Evolutionary conservation across 805 yeast species (phyloP), one percentile per base, ranked within the genome.

Genomic region (Candida schatavii): DNA sequence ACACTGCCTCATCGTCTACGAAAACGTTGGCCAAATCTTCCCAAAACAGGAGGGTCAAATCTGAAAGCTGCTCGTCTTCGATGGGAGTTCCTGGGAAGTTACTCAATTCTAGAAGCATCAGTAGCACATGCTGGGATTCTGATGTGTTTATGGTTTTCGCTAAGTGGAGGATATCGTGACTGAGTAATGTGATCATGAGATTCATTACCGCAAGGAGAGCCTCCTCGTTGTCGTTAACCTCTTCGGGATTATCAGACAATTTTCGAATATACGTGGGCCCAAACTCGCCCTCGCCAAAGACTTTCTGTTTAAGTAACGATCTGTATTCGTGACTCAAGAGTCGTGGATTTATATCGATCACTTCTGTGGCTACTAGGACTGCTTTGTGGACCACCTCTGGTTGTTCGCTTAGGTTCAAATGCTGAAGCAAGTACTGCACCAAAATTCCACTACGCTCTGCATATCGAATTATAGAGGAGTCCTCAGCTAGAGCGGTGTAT

Each of bases 1-100:
- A 29, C 3, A 23, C 20, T 49, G 72, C 77, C 26, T 62, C 62
- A 46, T 80, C 83, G 49, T 72, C 79, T 29, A 67, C 57, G 46
- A 75, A 78, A 1, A 72, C 64, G 43, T 83, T 88, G 5, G 81
- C 75, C 25, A 84, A 61, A 41, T 80, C 82, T 37, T 75, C 71
- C 95, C 95, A 86, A 53, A 85, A 83, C 26, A 78, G 76, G 6
- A 82, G 67, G 53, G 85, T 71, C 43, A 64, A 62, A 15, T 67
- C 74, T 39, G 71, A 65, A 5, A 82, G 65, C 13, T 61, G 57
- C 56, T 85, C 95, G 29, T 84, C 85, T 1, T 67, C 50, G 2
- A 81, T 68, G 0, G 93, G 84, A 4, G 59, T 46, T 2, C 83
- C 78, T 1, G 82, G 80, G 39, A 74, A 72, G 44, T 74, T 70